Base-by-base conservation (phyloP, 2,329 filamentous ascomycete genomes). In the Cladosporium sp. region DNA sequence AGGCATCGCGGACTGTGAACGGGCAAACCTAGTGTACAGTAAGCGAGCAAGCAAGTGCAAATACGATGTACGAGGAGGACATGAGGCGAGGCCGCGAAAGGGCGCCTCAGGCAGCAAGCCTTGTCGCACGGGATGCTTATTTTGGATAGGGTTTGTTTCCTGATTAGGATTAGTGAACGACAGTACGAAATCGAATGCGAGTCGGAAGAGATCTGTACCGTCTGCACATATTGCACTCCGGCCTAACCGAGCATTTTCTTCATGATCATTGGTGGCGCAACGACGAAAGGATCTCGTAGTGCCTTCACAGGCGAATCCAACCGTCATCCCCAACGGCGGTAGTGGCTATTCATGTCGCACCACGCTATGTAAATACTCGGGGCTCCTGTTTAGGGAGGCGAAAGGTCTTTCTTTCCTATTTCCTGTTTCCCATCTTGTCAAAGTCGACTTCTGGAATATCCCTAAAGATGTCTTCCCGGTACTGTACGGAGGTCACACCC, bases 401-500 rank as follows among this genome's bases (percentile, higher is more conserved):
- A 46, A 22, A 46, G 43, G 20, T 38, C 38, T 46, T 4, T 27
- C 22, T 9, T 27, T 27, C 20, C 13, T n/a, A 18, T 15, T 20
- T 38, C 20, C 19, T 27, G 15, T 8, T 12, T 29, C 7, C 32
- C 20, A 29, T 12, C 16, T 19, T 13, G 22, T 27, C 33, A n/a
- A 20, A 38, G 22, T 9, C n/a, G 35, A 9, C 5, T 18, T 16
- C 22, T 27, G 32, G 19, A 7, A 36, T 5, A 36, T 15, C 32
- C n/a, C 12, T 39, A 51, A 15, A 16, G 16, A 53, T 57, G 53
- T 53, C 49, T 29, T 49, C 41, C 51, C 47, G 55, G 1, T 38
- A 53, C 20, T 66, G 63, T 46, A 61, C 57, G 35, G 42, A 58
- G 27, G 60, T 66, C 16, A 57, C 61, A 12, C 56, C 63, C 7